These are phyloP conservation scores for Solanum sparsipilum DNA, from an alignment of 257 asterid genomes.

Conservation along the genomic window DNA sequence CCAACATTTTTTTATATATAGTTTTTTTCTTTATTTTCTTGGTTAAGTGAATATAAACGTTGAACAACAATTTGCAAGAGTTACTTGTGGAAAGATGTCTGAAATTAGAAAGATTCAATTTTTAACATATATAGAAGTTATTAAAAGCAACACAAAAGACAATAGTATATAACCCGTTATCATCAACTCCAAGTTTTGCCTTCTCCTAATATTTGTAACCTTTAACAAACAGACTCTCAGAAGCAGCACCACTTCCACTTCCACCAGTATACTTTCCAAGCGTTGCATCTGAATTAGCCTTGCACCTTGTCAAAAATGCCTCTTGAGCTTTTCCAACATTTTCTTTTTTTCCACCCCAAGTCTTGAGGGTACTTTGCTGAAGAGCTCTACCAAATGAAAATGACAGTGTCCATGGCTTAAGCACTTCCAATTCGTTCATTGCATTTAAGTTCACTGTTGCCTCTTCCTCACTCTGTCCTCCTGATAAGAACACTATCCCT, in stretches of 20 bases:
- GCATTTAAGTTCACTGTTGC: conserved; percentile 63
- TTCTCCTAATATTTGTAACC: conserved; percentile 46
- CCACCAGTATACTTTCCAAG: conserved; percentile 61
- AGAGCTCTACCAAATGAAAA: conserved; percentile 80
- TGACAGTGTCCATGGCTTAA: conserved; percentile 75
- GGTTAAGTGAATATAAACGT: not conserved
- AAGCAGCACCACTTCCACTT: conserved; percentile 42
- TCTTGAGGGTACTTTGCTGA: conserved; percentile 73
- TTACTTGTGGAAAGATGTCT: not conserved
- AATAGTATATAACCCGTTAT: not conserved
- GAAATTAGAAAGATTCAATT: not conserved
- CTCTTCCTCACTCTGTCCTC: conserved; percentile 90
- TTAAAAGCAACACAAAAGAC: not conserved
- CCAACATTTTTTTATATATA: not conserved
- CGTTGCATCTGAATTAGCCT: conserved; percentile 69
- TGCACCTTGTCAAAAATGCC: conserved; percentile 58
- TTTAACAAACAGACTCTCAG: conserved; percentile 51
- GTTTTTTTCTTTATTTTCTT: not conserved
- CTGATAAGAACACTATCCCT: conserved; percentile 71
- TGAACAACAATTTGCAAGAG: not conserved
- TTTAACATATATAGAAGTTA: not conserved
- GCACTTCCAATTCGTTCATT: conserved; percentile 57
- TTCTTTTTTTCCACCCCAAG: conserved; percentile 71
- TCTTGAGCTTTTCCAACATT: conserved; percentile 67
- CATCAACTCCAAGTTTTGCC: not conserved